Evolutionary conservation across 208 protist species (phyloP), one percentile per base, ranked within the genome.

Genomic region (Blastocrithidia nonstop): DNA sequence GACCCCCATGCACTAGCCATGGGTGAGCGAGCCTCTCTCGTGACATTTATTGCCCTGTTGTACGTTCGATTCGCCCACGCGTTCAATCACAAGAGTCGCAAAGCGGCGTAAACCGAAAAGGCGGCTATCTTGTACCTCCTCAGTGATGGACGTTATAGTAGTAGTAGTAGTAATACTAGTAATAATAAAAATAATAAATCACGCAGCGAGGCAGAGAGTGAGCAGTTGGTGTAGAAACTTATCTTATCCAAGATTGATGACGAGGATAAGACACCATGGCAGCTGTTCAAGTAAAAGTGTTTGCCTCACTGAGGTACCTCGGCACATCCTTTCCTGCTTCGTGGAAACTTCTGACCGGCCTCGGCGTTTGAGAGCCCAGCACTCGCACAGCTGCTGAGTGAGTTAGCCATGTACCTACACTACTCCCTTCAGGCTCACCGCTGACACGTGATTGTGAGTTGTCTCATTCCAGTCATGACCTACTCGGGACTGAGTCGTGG

Each of bases 331-430:
- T 87, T 87, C 47, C 61, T 93, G 24, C 65, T 93, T 16, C 72
- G 79, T 17, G 83, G 83, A 24, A 85, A 85, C 54, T 93, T 93
- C 59, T 93, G 83, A 79, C 75, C 76, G 11, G 74, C 66, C 50
- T 53, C 74, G 13, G 73, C 83, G 17, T 93, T 88, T 52, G 79
- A 93, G 28, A 82, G 73, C 29, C 76, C 83, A 3, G 61, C 79
- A 28, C 51, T 93, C 15, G 72, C 70, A 3, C 47, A 56, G 25
- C 61, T 93, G 45, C 68, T 93, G 27, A 75, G 79, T 9, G 55
- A 58, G 20, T 61, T 93, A 21, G 79, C 73, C 28, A 69, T 81
- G 57, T 78, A 73, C 22, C 57, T 93, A 11, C 63, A 80, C 36
- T 79, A 79, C 23, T 93, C 83, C 11, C 57, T 93, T 26, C 55